Percentiles rank a stretch among this genome's conserved stretches.
These are phyloP conservation scores for Monosporascus cannonballus DNA, from an alignment of 2,329 filamentous ascomycete species.

Conservation along the genomic window DNA sequence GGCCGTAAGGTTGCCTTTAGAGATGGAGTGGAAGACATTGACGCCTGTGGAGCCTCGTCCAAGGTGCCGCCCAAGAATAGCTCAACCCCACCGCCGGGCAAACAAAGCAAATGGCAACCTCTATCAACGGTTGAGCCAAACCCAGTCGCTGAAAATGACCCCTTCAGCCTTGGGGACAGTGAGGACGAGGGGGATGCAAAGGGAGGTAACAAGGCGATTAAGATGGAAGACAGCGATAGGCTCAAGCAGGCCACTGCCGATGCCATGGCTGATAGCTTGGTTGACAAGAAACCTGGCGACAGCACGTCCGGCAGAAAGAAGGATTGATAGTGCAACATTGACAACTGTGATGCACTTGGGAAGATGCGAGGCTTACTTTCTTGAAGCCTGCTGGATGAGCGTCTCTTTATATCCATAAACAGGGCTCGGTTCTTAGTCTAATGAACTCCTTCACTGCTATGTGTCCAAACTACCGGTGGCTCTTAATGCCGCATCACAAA, in stretches of 20 bases:
- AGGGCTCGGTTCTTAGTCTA: too few species aligned
- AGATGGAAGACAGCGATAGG: conserved; percentile 52
- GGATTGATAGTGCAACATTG: conserved; percentile 6
- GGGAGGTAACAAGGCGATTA: conserved; percentile 47
- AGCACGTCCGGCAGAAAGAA: conserved; percentile 9
- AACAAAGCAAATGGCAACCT: conserved; percentile 95
- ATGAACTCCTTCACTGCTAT: too few species aligned
- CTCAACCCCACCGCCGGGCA: conserved; percentile 41
- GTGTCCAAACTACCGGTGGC: too few species aligned
- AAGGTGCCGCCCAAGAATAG: conserved; percentile 47
- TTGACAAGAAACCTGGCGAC: conserved; percentile 32
- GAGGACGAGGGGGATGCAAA: conserved; percentile 85
- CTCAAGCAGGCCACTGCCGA: conserved; percentile 60
- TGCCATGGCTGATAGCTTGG: conserved; percentile 51
- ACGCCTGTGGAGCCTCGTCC: conserved; percentile 65
- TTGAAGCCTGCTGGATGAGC: too few species aligned
- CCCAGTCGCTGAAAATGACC: conserved; percentile 85
- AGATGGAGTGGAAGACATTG: conserved; percentile 70
- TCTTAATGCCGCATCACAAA: too few species aligned
- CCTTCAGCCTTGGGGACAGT: conserved; percentile 92
- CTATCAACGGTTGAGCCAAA: conserved; percentile 78
- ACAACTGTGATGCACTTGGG: too few species aligned
- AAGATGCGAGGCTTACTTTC: too few species aligned
- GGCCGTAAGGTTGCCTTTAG: conserved; percentile 52
- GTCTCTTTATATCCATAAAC: too few species aligned